phyloP scores from a whole-genome alignment of 805 yeast species.

The Metschnikowia dekortorum region DNA sequence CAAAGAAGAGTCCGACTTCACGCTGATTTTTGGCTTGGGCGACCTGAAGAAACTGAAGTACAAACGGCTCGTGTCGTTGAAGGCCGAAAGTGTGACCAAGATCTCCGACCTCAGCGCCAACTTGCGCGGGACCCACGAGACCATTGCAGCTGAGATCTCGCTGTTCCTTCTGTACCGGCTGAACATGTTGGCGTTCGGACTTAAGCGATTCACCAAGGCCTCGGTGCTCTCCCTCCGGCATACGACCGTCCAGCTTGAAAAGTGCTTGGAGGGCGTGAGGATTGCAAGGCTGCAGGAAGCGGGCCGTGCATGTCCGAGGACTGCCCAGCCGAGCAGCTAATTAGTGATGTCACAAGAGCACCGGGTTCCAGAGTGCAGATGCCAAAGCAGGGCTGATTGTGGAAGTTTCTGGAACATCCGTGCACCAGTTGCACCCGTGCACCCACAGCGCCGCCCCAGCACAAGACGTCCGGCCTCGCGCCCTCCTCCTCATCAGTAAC shows the following conservation, averaged over 20 bases:
- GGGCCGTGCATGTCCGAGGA: too few species aligned
- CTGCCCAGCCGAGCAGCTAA: too few species aligned
- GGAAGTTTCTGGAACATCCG: conserved; percentile 19
- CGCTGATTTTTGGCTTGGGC: conserved; percentile 36
- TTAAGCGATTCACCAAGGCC: conserved; percentile 26
- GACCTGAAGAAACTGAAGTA: conserved; percentile 51
- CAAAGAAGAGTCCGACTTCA: conserved; percentile 18
- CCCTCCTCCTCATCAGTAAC: background rate
- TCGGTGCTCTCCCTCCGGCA: conserved; percentile 6
- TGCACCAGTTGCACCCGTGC: conserved; percentile 8
- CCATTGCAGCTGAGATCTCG: conserved; percentile 58
- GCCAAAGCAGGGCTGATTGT: background rate
- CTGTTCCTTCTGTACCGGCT: conserved; percentile 51
- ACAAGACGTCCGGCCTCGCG: background rate
- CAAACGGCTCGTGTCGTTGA: conserved; percentile 37
- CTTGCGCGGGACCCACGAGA: conserved; percentile 54
- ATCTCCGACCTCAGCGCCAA: conserved; percentile 42
- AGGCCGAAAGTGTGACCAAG: conserved; percentile 38
- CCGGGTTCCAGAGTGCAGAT: background rate
- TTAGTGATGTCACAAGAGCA: too few species aligned
- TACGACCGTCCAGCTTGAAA: background rate
- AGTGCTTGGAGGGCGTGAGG: background rate
- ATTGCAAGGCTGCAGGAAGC: background rate
- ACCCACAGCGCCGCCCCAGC: background rate
- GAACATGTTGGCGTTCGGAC: conserved; percentile 32